phyloP scores from a whole-genome alignment of 2,329 filamentous ascomycete genomes.

The Neonectria coccinea region DNA sequence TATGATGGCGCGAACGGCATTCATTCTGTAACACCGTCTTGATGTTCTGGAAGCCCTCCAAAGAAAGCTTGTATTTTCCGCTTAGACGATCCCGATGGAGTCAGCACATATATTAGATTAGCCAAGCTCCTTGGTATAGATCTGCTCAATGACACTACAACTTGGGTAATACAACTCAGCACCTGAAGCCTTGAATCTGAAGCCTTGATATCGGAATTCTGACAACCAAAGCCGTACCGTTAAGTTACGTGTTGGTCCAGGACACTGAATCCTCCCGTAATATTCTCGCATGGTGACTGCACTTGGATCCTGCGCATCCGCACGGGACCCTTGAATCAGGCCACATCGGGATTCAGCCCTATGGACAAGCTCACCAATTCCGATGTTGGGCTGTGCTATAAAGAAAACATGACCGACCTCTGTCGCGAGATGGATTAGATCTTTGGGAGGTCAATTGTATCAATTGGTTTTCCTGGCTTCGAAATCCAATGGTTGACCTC shows the following conservation, averaged over 20 bases:
- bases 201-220: neutral
- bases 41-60: too few species aligned
- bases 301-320: neutral
- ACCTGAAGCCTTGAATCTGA: neutral
- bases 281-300: slow-evolving; percentile 6
- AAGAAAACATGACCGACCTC: neutral
- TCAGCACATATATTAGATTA: neutral
- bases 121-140: neutral
- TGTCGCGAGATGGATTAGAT: neutral
- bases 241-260: neutral
- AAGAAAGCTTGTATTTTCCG: too few species aligned
- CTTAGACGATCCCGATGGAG: neutral
- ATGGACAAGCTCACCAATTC: neutral
- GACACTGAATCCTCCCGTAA: slow-evolving; percentile 1
- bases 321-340: neutral
- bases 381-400: neutral
- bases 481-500: slow-evolving; percentile 31
- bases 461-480: neutral
- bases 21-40: too few species aligned
- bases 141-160: neutral
- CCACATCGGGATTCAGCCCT: slow-evolving; percentile 14
- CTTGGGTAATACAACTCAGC: neutral
- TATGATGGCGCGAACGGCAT: too few species aligned
- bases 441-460: neutral
- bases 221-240: neutral